Evolutionary conservation across 257 asterid genomes (phyloP).

Genomic region (Catharanthus roseus): DNA sequence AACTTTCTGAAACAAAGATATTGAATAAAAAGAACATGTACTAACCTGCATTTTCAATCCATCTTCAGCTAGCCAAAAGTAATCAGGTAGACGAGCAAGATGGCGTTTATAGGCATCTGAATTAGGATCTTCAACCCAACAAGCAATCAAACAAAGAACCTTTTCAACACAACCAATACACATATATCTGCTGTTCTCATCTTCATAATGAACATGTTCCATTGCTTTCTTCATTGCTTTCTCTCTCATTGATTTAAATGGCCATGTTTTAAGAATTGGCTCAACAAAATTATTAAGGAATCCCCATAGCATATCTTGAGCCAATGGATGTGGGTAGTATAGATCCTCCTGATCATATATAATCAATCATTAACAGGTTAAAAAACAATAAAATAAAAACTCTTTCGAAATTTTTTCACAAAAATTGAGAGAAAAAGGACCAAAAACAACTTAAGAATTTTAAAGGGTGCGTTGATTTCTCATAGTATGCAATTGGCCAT

Average conservation of each 20-base stretch:
- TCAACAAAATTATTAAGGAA: slow-evolving; percentile 39
- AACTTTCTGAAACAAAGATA: background rate
- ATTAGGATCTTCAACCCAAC: slow-evolving; percentile 70
- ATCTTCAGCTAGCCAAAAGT: slow-evolving; percentile 65
- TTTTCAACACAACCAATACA: slow-evolving; percentile 50
- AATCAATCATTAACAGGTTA: too few relatives aligned
- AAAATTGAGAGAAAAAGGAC: too few relatives aligned
- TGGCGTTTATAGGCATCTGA: slow-evolving; percentile 41
- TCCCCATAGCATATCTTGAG: slow-evolving; percentile 52
- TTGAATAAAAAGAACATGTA: background rate
- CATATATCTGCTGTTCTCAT: slow-evolving; percentile 40
- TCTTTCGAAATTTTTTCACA: too few relatives aligned
- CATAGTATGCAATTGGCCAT: too few relatives aligned
- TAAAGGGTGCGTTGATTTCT: too few relatives aligned
- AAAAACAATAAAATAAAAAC: too few relatives aligned
- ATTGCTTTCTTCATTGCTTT: slow-evolving; percentile 38
- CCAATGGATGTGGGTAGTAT: slow-evolving; percentile 49
- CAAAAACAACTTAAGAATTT: too few relatives aligned
- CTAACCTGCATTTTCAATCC: slow-evolving; percentile 62
- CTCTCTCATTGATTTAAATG: slow-evolving; percentile 37
- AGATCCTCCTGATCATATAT: slow-evolving; percentile 52
- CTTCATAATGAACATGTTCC: slow-evolving; percentile 52
- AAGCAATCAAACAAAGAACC: slow-evolving; percentile 45
- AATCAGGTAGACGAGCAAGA: slow-evolving; percentile 53
- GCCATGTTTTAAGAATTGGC: slow-evolving; percentile 44